phyloP scores from a whole-genome alignment of 2,329 filamentous ascomycete species.

The Lachnellula cervina region DNA sequence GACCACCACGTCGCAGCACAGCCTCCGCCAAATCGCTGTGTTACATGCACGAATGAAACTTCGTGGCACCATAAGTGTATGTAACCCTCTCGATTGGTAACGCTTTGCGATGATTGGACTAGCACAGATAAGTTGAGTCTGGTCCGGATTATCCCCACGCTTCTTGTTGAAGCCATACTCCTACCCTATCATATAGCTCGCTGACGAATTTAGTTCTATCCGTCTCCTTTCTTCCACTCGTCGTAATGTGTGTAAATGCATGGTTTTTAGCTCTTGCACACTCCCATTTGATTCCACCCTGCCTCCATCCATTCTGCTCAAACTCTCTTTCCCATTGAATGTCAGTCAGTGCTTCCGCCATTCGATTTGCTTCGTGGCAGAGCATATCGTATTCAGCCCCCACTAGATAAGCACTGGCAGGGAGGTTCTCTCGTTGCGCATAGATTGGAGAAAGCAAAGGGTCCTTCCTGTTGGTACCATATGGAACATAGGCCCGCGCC shows the following conservation, averaged over 20 bases:
- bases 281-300: conserved; percentile 14
- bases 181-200: conserved; percentile 5
- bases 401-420: conserved; percentile 15
- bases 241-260: conserved; percentile 8
- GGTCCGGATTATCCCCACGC: too few species aligned
- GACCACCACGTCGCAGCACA: too few species aligned
- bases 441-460: conserved; percentile 16
- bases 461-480: conserved; percentile 15
- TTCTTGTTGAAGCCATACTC: background rate
- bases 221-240: conserved; percentile 1
- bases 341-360: conserved; percentile 16
- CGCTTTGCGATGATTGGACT: too few species aligned
- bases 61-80: too few species aligned
- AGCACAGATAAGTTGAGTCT: too few species aligned
- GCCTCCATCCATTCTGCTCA: conserved; percentile 6
- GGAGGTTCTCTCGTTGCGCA: conserved; percentile 14
- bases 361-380: conserved; percentile 17
- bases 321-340: conserved; percentile 4
- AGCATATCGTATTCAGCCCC: conserved; percentile 23
- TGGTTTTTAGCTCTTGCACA: conserved; percentile 7
- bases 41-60: too few species aligned
- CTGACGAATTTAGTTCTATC: conserved; percentile 2
- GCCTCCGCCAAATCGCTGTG: too few species aligned
- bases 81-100: too few species aligned
- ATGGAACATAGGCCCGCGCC: conserved; percentile 17